phyloP scores from a whole-genome alignment of 345 rosid genomes.

The Citrus sinensis region DVS_A1.0 CM039165.1:31423001-31423500 shows the following conservation, averaged over 20 bases:
- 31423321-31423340: constrained; percentile 9
- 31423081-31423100: constrained; percentile 54
- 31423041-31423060: constrained; percentile 45
- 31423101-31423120: constrained; percentile 60
- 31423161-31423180: background rate
- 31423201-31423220: constrained; percentile 1
- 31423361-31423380: constrained; percentile 14
- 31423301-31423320: background rate
- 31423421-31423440: constrained; percentile 54
- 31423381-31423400: constrained; percentile 13
- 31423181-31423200: background rate
- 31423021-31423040: constrained; percentile 49
- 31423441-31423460: constrained; percentile 69
- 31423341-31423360: constrained; percentile 16
- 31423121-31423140: background rate
- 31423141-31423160: background rate
- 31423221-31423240: constrained; percentile 27
- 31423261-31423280: constrained; percentile 14
- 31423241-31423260: constrained; percentile 15
- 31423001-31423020: constrained; percentile 57
- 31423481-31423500: constrained; percentile 79
- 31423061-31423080: constrained; percentile 52
- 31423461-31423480: constrained; percentile 51
- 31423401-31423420: constrained; percentile 15
- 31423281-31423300: constrained; percentile 9